Evolutionary conservation across 2,329 filamentous ascomycete species (phyloP).

Genomic region (Amauroascus verrucosus): DNA sequence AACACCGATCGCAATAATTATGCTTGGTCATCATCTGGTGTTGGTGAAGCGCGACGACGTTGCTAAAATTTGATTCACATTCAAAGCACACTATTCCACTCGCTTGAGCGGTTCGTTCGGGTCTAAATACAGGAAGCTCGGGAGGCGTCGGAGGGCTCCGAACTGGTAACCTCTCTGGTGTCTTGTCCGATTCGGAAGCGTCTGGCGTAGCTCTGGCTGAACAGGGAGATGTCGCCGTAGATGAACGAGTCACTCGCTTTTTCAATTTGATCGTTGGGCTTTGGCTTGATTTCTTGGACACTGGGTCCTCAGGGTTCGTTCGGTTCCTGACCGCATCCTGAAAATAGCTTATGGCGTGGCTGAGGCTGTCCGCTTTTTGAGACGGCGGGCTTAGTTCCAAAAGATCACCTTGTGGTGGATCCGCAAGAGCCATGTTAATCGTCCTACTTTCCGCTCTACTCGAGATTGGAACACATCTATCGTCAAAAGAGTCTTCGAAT

Average conservation of each 20-base stretch:
- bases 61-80: constrained; percentile 11
- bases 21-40: constrained; percentile 16
- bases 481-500: not conserved
- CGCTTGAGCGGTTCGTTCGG: not conserved
- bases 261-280: not conserved
- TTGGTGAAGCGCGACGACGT: constrained; percentile 14
- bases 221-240: not conserved
- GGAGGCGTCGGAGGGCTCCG: not conserved
- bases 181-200: not conserved
- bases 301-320: not conserved
- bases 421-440: not conserved
- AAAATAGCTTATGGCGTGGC: constrained; percentile 1
- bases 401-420: not conserved
- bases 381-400: not conserved
- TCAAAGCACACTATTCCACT: constrained; percentile 13
- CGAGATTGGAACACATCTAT: not conserved
- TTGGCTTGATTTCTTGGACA: not conserved
- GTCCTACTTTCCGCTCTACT: not conserved
- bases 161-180: not conserved
- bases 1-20: constrained; percentile 16
- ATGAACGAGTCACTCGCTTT: not conserved
- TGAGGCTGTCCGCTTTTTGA: not conserved
- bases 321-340: not conserved
- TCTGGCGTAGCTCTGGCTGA: not conserved
- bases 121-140: not conserved